A percentile compares a stretch with the other conserved stretches of the same genome.
phyloP scores from a whole-genome alignment of 352 stramenopile species.

The Phytopythium montanum region DNA sequence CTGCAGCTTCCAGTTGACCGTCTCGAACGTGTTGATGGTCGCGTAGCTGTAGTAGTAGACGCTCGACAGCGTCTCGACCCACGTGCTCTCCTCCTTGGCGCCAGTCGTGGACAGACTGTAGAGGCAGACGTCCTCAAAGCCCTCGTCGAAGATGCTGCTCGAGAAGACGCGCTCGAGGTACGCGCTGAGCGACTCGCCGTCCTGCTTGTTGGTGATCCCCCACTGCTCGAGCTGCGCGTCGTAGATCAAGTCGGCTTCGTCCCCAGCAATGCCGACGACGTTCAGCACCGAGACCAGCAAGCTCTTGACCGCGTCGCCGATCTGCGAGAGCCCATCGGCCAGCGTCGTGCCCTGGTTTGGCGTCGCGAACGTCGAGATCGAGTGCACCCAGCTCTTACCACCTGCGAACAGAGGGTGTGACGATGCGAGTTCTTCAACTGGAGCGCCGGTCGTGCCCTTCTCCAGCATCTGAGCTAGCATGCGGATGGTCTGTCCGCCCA shows the following conservation, averaged over 20 bases:
- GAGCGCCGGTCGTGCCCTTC: conserved; percentile 31
- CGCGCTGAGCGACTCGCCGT: conserved; percentile 18
- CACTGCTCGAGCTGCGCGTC: conserved; percentile 53
- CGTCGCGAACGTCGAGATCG: conserved; percentile 56
- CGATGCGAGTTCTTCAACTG: conserved; percentile 12
- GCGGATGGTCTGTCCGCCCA: conserved; percentile 73
- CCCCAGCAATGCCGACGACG: conserved; percentile 22
- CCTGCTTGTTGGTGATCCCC: conserved; percentile 25
- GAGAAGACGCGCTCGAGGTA: conserved; percentile 43
- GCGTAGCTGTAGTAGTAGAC: conserved; percentile 62
- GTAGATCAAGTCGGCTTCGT: conserved; percentile 26
- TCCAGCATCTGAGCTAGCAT: conserved; percentile 66
- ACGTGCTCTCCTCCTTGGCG: conserved; percentile 46
- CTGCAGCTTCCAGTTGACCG: conserved; percentile 24
- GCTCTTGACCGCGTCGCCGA: conserved; percentile 33
- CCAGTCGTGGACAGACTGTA: conserved; percentile 43
- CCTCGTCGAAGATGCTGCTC: conserved; percentile 28
- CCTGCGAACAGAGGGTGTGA: conserved; percentile 37
- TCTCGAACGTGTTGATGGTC: conserved; percentile 35
- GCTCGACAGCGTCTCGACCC: conserved; percentile 44
- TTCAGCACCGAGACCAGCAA: conserved; percentile 22
- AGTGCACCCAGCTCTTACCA: conserved; percentile 64
- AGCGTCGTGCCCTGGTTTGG: conserved; percentile 62
- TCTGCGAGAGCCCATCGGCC: conserved; percentile 35
- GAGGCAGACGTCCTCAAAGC: conserved; percentile 39